Evolutionary conservation across 495 filamentous ascomycete genomes (phyloP), one percentile per base, ranked within the genome.

Genomic region (Jackrogersella multiformis): DNA sequence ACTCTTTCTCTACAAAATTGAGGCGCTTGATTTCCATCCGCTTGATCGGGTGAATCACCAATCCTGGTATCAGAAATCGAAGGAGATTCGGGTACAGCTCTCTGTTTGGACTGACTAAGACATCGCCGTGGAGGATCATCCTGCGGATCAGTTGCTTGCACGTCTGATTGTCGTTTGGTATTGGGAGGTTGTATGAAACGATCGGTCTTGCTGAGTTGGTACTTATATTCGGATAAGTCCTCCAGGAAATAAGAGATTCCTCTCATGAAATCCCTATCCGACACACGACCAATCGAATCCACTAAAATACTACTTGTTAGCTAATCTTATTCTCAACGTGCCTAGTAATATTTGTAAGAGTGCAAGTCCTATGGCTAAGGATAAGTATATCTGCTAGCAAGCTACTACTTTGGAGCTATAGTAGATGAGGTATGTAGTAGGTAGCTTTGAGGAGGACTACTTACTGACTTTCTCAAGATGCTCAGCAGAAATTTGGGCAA

Each of bases 401-500:
- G 26, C 18, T 30, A 13, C 24, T 12, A 24, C 9, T 45, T 12
- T 6, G 1, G 4, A 24, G 42, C 42, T 12, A 21, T 24, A 24
- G 2, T 83, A 85, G 76, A 46, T 77, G 82, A 23, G 85, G 13
- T 49, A 30, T 3, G 26, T 7, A 7, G 26, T 30, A 26, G 9
- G 15, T 5, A 9, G 34, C 15, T 10, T 38, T 1, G 15, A 9
- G 1, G 10, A 8, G 10, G 24, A 24, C 10, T 65, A 70, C 67
- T 70, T 66, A 70, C 67, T 65, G 10, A 72, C 65, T 39, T 51
- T 79, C 61, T 87, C 86, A 58, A 93, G 73, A 62, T 91, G 86
- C 38, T 83, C 82, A 81, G 91, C 89, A 34, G 89, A 79, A 10
- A 87, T 82, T 38, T 73, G 65, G 0, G 87, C 82, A 61, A 91